phyloP scores from a whole-genome alignment of 352 stramenopile species.

The Phytophthora nicotianae region DNA sequence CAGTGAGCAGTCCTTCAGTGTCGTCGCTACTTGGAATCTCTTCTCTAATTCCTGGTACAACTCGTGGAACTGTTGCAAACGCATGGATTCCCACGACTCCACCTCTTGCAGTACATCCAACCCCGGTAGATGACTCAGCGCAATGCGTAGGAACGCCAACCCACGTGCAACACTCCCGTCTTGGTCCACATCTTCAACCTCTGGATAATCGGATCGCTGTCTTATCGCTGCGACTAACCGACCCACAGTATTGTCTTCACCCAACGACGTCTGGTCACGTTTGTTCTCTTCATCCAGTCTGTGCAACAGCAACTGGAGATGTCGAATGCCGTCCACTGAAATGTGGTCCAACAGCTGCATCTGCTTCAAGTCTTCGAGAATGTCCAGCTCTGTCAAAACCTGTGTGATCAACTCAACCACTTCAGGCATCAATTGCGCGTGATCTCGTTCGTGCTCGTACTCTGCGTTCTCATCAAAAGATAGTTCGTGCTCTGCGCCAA shows the following conservation, averaged over 20 bases:
- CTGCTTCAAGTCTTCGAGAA: conserved; percentile 83
- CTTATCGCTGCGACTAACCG: conserved; percentile 38
- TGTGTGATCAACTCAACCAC: conserved; percentile 79
- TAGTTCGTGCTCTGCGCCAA: conserved; percentile 61
- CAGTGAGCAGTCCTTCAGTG: conserved; percentile 86
- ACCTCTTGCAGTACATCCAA: conserved; percentile 39
- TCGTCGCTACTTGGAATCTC: conserved; percentile 83
- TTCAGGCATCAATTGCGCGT: conserved; percentile 56
- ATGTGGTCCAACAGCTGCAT: conserved; percentile 86
- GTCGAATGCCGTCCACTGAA: conserved; percentile 78
- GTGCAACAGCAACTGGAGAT: conserved; percentile 60
- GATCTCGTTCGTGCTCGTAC: conserved; percentile 42
- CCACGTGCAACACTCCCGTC: conserved; percentile 53
- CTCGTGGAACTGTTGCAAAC: conserved; percentile 43
- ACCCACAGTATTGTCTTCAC: conserved; percentile 26
- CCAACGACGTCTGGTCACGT: conserved; percentile 3
- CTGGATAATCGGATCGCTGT: conserved; percentile 13
- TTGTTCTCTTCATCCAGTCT: conserved; percentile 39
- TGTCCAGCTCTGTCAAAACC: conserved; percentile 69
- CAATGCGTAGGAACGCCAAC: conserved; percentile 57
- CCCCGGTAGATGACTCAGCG: conserved; percentile 48
- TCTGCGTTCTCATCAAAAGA: conserved; percentile 36
- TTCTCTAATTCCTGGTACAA: conserved; percentile 72
- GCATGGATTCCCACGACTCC: conserved; percentile 46
- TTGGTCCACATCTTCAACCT: conserved; percentile 48